Base-by-base conservation (phyloP, 306 rosid species). In the Cicer cuneatum region DNA sequence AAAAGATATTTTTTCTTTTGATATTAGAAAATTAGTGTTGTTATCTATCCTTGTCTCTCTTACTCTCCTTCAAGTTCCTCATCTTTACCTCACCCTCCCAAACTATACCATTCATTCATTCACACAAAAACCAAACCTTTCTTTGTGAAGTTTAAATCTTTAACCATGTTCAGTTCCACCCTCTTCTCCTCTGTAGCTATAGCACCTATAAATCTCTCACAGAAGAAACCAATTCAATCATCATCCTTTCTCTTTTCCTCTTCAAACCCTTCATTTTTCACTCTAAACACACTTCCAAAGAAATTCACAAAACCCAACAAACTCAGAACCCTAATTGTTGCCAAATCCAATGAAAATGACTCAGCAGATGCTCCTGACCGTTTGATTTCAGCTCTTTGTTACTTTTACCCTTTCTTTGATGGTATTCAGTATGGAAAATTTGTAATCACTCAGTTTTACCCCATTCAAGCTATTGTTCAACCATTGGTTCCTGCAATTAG, bases 371-470 rank as follows among this genome's bases (percentile, higher is more conserved):
- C 48, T 41, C 78, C 93, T 1, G 96, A 94, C 83, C 90, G 99
- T 40, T 46, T 94, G 8, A 91, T 94, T 82, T 87, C 99, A 2
- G 99, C 96, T 14, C 66, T 92, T 51, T 90, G 92, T 42, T 93
- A 93, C 82, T 89, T 93, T 75, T 93, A 91, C 87, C 98, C 98
- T 1, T 91, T 93, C 82, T 89, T 93, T 59, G 98, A 93, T 49
- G 97, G 97, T 1, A 72, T 93, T 2, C 98, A 93, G 58, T 93
- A 91, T 49, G 98, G 98, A 0, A 93, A 91, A 19, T 89, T 85
- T 47, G 89, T 91, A 0, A 91, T 93, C 54, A 88, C 96, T 16
- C 97, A 89, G 74, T 88, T 87, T 83, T 38, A 87, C 33, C 96
- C 97, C 14, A 51, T 94, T 58, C 97, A 94, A 35, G 82, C 86